These are phyloP conservation scores for Puccinia brachypodii DNA, from an alignment of 1,284 basidiomycete species.

Conservation along the genomic window DNA sequence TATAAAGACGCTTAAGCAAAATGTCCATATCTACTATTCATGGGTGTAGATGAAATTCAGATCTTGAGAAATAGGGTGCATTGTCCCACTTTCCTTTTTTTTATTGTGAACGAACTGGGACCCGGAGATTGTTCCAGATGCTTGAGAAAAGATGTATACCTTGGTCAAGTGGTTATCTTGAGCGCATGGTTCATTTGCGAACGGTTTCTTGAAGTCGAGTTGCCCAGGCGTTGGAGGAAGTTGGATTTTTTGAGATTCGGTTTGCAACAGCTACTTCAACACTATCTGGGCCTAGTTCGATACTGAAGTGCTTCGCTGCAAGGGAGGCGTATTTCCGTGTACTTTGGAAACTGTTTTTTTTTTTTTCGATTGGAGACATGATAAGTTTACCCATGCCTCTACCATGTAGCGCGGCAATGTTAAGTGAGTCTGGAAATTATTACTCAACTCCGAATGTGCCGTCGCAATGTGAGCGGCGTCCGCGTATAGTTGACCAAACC, in stretches of 20 bases:
- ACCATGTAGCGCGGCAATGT: background rate
- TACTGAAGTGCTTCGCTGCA: constrained; percentile 30
- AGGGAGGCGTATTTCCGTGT: constrained; percentile 21
- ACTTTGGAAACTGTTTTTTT: constrained; percentile 31
- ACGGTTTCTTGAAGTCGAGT: constrained; percentile 42
- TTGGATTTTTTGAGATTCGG: constrained; percentile 28
- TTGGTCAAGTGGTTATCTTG: background rate
- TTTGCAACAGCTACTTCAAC: constrained; percentile 39
- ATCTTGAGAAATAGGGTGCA: background rate
- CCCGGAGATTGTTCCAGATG: no score
- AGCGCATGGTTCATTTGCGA: constrained; percentile 10
- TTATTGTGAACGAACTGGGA: background rate
- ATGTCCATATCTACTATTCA: background rate
- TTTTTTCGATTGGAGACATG: no score
- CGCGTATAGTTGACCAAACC: constrained; percentile 40
- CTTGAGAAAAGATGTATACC: background rate
- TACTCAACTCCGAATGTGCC: constrained; percentile 47
- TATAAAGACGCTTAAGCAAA: background rate
- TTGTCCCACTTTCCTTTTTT: background rate
- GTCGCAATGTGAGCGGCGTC: constrained; percentile 41
- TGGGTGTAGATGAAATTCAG: background rate
- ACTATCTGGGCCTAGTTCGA: constrained; percentile 45
- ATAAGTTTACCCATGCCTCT: background rate
- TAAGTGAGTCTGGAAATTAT: background rate
- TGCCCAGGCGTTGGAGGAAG: constrained; percentile 39